These are phyloP conservation scores for Pseudogymnoascus sp. DNA, from an alignment of 2,329 filamentous ascomycete genomes.

Conservation along the genomic window DNA sequence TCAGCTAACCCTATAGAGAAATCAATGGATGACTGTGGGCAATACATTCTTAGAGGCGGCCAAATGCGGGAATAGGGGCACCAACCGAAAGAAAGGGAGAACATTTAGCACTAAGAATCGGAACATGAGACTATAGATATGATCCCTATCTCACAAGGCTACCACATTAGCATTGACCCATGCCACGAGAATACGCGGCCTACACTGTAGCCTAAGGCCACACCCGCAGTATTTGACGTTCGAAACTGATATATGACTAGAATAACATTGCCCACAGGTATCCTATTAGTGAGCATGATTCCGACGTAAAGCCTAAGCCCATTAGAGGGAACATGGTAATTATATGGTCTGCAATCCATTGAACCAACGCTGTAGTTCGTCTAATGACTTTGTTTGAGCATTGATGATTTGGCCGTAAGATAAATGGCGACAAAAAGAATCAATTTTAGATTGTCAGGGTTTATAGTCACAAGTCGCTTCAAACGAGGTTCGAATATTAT, in stretches of 20 bases:
- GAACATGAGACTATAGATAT: no score
- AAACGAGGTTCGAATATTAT: neutral
- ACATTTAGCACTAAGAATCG: no score
- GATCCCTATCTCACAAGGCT: no score
- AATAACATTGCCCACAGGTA: conserved; percentile 7
- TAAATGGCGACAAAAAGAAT: neutral
- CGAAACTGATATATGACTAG: neutral
- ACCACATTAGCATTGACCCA: no score
- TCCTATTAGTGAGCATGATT: neutral
- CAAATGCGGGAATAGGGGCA: no score
- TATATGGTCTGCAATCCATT: no score
- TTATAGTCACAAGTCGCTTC: neutral
- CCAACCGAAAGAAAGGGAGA: no score
- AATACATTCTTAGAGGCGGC: neutral
- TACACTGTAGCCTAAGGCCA: neutral
- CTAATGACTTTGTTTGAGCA: neutral
- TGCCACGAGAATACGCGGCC: no score
- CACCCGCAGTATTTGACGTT: neutral
- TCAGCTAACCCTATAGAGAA: no score
- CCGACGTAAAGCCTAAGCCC: no score
- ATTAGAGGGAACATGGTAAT: no score
- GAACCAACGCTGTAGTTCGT: neutral
- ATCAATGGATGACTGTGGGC: conserved; percentile 31
- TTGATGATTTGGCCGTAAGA: neutral
- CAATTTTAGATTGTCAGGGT: neutral